Conservation (phyloP, 2,329 filamentous ascomycete species). For the Aspergillus transmontanensis region DNA sequence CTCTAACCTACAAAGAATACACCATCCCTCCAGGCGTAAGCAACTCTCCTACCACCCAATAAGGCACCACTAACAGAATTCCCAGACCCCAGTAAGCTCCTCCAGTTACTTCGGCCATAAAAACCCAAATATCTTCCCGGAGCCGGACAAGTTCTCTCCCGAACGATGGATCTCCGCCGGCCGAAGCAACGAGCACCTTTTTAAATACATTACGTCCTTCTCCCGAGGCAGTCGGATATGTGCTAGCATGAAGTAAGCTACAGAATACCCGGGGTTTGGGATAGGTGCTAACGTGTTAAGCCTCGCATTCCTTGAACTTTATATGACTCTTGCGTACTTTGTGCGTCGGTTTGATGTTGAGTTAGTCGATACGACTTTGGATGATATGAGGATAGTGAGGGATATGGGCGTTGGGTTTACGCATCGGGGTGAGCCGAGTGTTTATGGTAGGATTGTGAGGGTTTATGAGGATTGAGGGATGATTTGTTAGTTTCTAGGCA, state of each 20-base stretch:
- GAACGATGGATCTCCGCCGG: conserved; percentile 28
- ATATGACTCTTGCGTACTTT: neutral
- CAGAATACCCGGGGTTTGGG: rapidly evolving
- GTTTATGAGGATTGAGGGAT: neutral
- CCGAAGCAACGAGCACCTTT: conserved; percentile 20
- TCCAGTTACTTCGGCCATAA: conserved; percentile 31
- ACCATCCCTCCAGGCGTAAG: conserved; percentile 30
- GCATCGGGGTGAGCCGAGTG: neutral
- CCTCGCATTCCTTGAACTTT: neutral
- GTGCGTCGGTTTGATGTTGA: neutral
- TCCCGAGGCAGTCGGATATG: conserved; percentile 28
- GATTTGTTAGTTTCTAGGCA: too few relatives aligned
- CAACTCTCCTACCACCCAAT: neutral
- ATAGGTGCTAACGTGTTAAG: neutral
- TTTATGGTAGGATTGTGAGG: neutral
- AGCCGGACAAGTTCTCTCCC: conserved; percentile 21
- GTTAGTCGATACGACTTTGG: neutral
- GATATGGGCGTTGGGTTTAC: neutral
- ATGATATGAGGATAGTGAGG: neutral
- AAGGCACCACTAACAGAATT: neutral
- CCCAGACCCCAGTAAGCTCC: conserved; percentile 35
- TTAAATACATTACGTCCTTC: conserved; percentile 29
- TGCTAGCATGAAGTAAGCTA: conserved; percentile 28
- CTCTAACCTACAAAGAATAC: conserved; percentile 17
- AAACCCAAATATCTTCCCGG: conserved; percentile 26